Evolutionary conservation across 2,329 filamentous ascomycete genomes (phyloP), one percentile per base, ranked within the genome.

Genomic region (Cadophora malorum): DNA sequence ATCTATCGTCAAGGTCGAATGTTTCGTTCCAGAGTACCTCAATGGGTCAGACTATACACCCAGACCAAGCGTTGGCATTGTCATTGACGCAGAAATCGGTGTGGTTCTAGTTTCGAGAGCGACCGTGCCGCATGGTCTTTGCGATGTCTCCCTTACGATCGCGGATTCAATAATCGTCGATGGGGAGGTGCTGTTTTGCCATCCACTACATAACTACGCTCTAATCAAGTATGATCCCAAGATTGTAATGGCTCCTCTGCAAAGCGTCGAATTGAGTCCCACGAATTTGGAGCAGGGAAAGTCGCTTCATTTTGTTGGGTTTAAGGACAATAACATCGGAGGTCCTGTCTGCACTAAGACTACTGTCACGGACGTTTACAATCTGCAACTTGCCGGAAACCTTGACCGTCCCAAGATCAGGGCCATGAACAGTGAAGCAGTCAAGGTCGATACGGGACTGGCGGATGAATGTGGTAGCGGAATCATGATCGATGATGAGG

Each of bases 1-100:
- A 73, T 97, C 94, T 77, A 98, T 99, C 78, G 95, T 99, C 28
- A 91, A 96, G 49, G 91, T 99, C 65, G 91, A 92, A 71, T 97
- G 94, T 75, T 92, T 90, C 28, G 95, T 99, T 90, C 96, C 96
- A 0, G 83, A 98, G 70, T 98, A 98, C 83, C 86, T 99, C 9
- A 96, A 99, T 78, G 96, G 96, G n/a, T 99, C 97, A 78, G 56
- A 59, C 12, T 59, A 59, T 21, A 59, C 33, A 9, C 96, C 96
- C 5, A 93, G 96, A 79, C 93, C 95, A 72, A 87, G 96, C 0
- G 97, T 97, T 84, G 96, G 96, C 47, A 83, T 99, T 47, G 95
- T 99, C 19, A 92, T 99, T 70, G 96, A 99, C 80, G 96, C 96
- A 0, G 93, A 96, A 69, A 95, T 97, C 81, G 96, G 96, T n/a